phyloP scores from a whole-genome alignment of 2,329 filamentous ascomycete genomes.

The Venturia oleaginea region DNA sequence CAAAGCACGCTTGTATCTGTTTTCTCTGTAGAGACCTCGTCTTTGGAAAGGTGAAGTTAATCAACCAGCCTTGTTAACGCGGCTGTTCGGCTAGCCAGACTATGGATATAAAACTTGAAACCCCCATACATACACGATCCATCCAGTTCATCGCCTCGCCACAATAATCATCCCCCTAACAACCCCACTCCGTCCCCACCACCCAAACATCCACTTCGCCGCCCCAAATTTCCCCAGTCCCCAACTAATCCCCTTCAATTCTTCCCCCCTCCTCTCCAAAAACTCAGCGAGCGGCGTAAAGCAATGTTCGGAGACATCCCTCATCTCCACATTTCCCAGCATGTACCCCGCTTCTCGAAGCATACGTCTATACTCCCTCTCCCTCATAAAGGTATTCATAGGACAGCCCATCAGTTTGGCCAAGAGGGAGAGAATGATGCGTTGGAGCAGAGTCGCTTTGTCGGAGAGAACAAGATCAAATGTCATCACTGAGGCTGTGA shows the following conservation, averaged over 20 bases:
- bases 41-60: no score
- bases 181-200: conserved; percentile 32
- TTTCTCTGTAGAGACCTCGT: no score
- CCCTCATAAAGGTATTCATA: conserved; percentile 39
- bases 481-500: conserved; percentile 44
- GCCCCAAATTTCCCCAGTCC: conserved; percentile 28
- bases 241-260: conserved; percentile 28
- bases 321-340: conserved; percentile 31
- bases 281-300: conserved; percentile 42
- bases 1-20: no score
- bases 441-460: conserved; percentile 18
- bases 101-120: no score
- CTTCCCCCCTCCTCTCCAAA: conserved; percentile 30
- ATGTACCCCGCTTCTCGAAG: conserved; percentile 42
- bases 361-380: conserved; percentile 36
- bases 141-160: conserved; percentile 26
- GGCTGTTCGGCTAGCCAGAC: no score
- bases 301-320: conserved; percentile 45
- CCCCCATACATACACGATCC: no score
- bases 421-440: conserved; percentile 32
- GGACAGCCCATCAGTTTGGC: conserved; percentile 43
- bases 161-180: conserved; percentile 33
- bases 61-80: no score
- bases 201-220: conserved; percentile 30
- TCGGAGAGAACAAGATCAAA: conserved; percentile 42